Conservation (phyloP, 106 monocot species). For the Phalaenopsis aphrodite region DNA sequence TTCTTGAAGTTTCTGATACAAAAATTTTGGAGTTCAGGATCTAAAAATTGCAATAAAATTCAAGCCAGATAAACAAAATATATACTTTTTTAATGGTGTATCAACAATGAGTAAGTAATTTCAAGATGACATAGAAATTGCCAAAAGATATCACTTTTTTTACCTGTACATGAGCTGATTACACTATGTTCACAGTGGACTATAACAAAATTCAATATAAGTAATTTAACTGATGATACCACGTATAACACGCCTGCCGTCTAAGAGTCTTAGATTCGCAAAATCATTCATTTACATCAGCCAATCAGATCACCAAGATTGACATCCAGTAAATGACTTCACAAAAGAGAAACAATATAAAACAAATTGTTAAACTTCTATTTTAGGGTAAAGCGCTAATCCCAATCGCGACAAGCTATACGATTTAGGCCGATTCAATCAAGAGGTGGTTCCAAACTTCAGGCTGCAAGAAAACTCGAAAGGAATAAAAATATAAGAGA, state of each 20-base stretch:
- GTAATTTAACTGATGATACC: not conserved
- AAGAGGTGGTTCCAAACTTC: not conserved
- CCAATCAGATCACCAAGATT: not conserved
- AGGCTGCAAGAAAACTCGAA: not conserved
- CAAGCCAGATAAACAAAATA: too few relatives aligned
- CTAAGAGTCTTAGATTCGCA: not conserved
- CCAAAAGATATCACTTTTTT: not conserved
- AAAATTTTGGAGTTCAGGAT: too few relatives aligned
- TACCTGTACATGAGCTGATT: not conserved
- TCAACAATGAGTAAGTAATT: not conserved
- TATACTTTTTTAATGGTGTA: too few relatives aligned
- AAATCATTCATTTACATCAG: not conserved
- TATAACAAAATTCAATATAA: not conserved
- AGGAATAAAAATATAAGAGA: not conserved
- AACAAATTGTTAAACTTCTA: not conserved
- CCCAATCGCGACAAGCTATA: not conserved
- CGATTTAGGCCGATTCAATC: slow-evolving; percentile 1
- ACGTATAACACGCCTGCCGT: not conserved
- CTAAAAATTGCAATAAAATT: too few relatives aligned
- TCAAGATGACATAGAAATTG: not conserved
- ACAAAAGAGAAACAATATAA: not conserved
- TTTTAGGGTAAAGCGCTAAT: not conserved
- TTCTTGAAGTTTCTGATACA: too few relatives aligned
- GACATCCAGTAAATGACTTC: not conserved
- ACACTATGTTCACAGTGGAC: not conserved